These are phyloP conservation scores for Davidsoniella neocaledoniae DNA, from an alignment of 2,329 filamentous ascomycete genomes.

Conservation along the genomic window DNA sequence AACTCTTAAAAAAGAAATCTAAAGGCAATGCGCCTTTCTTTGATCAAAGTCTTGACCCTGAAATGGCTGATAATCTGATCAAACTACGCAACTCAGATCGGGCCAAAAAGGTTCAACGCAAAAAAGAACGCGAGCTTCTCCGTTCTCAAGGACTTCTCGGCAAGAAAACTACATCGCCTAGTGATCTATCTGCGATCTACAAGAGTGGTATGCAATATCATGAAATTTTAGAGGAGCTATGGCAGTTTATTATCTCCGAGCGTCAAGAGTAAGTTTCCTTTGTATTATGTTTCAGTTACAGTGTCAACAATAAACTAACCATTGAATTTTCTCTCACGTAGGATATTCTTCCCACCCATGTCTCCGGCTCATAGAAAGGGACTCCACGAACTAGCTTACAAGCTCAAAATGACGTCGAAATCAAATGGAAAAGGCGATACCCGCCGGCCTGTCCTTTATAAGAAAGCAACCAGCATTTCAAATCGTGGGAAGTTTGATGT, in stretches of 20 bases:
- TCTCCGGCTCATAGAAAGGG: constrained; percentile 58
- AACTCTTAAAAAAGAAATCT: background rate
- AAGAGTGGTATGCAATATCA: constrained; percentile 19
- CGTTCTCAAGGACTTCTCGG: constrained; percentile 50
- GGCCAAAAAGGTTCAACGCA: constrained; percentile 52
- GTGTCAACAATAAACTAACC: background rate
- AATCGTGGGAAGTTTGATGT: background rate
- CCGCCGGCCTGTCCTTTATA: constrained; percentile 58
- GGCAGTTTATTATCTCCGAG: constrained; percentile 47
- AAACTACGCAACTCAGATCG: constrained; percentile 50
- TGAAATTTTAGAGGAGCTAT: constrained; percentile 57
- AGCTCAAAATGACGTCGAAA: constrained; percentile 66
- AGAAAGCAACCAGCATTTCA: background rate
- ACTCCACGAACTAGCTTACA: constrained; percentile 62
- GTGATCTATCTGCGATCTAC: constrained; percentile 46
- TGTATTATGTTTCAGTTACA: background rate
- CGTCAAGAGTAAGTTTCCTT: constrained; percentile 39
- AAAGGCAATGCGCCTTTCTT: constrained; percentile 5
- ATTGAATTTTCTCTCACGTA: constrained; percentile 19
- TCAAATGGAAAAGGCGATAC: constrained; percentile 58
- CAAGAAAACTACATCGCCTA: constrained; percentile 50
- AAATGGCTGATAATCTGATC: constrained; percentile 44
- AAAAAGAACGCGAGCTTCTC: constrained; percentile 51
- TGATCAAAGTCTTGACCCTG: constrained; percentile 39
- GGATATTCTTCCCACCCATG: constrained; percentile 68